These are phyloP conservation scores for Sporormia fimetaria DNA, from an alignment of 495 filamentous ascomycete species.

Conservation along the genomic window DNA sequence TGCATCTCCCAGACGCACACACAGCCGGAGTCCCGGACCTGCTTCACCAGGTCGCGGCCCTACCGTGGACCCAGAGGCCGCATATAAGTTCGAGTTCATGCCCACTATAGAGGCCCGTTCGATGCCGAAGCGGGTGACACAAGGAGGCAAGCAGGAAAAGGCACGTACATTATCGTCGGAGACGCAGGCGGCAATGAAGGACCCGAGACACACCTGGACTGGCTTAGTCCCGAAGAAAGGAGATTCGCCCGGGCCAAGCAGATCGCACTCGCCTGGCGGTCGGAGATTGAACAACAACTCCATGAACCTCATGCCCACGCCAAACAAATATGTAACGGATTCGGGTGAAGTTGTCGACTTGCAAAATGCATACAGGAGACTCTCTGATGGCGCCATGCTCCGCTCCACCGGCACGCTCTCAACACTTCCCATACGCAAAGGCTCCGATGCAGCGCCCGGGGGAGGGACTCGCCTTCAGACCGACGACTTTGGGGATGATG, in stretches of 20 bases:
- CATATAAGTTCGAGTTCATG: slow-evolving; percentile 30
- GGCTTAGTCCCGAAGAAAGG: slow-evolving; percentile 46
- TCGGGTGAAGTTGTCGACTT: slow-evolving; percentile 46
- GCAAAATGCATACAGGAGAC: slow-evolving; percentile 46
- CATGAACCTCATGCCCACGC: slow-evolving; percentile 32
- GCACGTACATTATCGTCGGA: slow-evolving; percentile 28
- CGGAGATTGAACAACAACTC: slow-evolving; percentile 34
- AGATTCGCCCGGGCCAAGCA: slow-evolving; percentile 46
- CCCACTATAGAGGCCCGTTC: slow-evolving; percentile 27
- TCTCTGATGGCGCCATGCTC: slow-evolving; percentile 55
- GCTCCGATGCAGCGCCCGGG: slow-evolving; percentile 33
- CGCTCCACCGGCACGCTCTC: slow-evolving; percentile 45
- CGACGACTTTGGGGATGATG: slow-evolving; percentile 55
- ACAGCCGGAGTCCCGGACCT: slow-evolving; percentile 8
- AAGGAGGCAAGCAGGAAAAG: slow-evolving; percentile 29
- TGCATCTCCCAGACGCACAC: slow-evolving; percentile 4
- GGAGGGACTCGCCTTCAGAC: slow-evolving; percentile 57
- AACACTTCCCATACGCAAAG: slow-evolving; percentile 36
- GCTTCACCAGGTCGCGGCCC: slow-evolving; percentile 18
- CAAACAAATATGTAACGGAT: slow-evolving; percentile 36
- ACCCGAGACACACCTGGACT: slow-evolving; percentile 31
- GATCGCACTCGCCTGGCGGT: slow-evolving; percentile 49
- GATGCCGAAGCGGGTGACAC: slow-evolving; percentile 29
- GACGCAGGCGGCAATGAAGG: slow-evolving; percentile 34
- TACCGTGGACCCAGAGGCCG: slow-evolving; percentile 23